A percentile compares a stretch with the other conserved stretches of the same genome.
phyloP scores from a whole-genome alignment of 2,329 filamentous ascomycete genomes.

The Botrytis fabae region DNA sequence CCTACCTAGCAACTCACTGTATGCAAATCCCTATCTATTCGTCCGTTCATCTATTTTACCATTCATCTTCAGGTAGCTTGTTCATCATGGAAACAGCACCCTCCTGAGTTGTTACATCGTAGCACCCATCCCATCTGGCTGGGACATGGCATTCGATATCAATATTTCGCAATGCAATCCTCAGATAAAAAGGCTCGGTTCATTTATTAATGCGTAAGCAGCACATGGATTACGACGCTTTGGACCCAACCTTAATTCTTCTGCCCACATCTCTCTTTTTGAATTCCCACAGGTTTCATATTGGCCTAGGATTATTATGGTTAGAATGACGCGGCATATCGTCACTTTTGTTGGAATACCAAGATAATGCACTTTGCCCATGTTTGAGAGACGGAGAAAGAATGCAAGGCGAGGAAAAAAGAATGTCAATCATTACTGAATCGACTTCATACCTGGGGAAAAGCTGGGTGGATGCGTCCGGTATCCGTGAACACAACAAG shows the following conservation, averaged over 20 bases:
- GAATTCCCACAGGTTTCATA: constrained; percentile 4
- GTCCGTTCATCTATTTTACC: background rate
- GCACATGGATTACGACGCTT: constrained; percentile 7
- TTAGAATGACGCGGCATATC: background rate
- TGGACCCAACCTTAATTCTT: background rate
- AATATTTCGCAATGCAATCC: background rate
- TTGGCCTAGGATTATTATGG: background rate
- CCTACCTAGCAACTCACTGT: background rate
- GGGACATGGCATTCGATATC: background rate
- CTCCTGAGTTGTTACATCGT: background rate
- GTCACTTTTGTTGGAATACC: background rate
- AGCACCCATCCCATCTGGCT: background rate
- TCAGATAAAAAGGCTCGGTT: background rate
- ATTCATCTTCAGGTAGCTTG: background rate
- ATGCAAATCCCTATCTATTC: background rate
- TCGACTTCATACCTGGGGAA: background rate
- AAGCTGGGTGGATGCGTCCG: background rate
- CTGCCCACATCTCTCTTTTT: background rate
- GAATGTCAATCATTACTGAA: constrained; percentile 3
- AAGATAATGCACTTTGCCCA: background rate
- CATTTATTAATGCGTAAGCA: background rate
- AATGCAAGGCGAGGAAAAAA: constrained; percentile 2
- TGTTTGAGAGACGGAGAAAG: background rate
- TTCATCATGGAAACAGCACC: background rate
- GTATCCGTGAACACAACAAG: background rate